Evolutionary conservation across 2,329 filamentous ascomycete species (phyloP).

Genomic region (Aspergillus ochraceus): DNA sequence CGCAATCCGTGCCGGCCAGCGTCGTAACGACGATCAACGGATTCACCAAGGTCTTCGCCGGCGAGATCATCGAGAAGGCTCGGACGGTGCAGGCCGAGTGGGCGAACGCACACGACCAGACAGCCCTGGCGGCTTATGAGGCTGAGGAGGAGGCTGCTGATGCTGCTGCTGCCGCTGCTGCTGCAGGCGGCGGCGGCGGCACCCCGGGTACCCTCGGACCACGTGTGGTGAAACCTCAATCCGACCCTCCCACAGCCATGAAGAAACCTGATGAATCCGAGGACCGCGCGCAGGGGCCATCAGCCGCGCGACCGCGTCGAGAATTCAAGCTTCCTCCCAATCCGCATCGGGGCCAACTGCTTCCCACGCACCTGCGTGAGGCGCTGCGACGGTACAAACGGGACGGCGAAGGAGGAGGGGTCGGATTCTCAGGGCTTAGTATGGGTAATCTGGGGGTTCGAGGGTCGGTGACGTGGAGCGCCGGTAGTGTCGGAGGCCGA

Average conservation of each 20-base stretch:
- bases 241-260: not conserved
- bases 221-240: not conserved
- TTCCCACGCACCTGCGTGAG: slow-evolving; percentile 52
- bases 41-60: slow-evolving; percentile 67
- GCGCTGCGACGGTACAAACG: slow-evolving; percentile 50
- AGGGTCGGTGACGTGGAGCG: slow-evolving; percentile 45
- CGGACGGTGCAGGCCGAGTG: slow-evolving; percentile 60
- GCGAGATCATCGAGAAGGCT: slow-evolving; percentile 65
- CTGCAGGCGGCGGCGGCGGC: not conserved
- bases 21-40: slow-evolving; percentile 65
- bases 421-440: slow-evolving; percentile 50
- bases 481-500: slow-evolving; percentile 42
- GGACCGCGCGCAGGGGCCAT: slow-evolving; percentile 11
- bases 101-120: slow-evolving; percentile 52
- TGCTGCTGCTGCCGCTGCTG: slow-evolving; percentile 16
- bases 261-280: slow-evolving; percentile 2
- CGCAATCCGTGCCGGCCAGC: slow-evolving; percentile 64
- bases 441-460: slow-evolving; percentile 45
- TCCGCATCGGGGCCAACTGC: slow-evolving; percentile 48
- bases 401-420: slow-evolving; percentile 50
- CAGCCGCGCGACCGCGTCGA: slow-evolving; percentile 9
- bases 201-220: slow-evolving; percentile 2
- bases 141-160: slow-evolving; percentile 50
- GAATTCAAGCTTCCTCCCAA: slow-evolving; percentile 43
- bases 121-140: slow-evolving; percentile 55